Evolutionary conservation across 306 rosid species (phyloP), one percentile per base, ranked within the genome.

Genomic region (Trichosanthes truncata): DNA sequence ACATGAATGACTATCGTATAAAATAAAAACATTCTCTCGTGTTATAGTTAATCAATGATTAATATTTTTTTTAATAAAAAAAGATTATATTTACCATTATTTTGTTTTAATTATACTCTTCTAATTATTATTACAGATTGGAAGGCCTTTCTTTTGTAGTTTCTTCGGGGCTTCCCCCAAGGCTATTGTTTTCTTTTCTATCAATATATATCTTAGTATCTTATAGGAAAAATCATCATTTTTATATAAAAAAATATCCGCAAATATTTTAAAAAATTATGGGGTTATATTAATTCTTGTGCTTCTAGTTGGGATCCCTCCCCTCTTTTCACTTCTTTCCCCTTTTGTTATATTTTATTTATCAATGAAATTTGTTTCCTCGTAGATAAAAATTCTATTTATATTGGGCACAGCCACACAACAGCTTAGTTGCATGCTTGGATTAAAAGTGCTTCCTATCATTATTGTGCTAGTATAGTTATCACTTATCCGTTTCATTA

Each of bases 401-500:
- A 9, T 73, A 48, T 15, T 49, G 7, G 8, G 21, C 43, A 73
- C n/a, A n/a, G n/a, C n/a, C n/a, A n/a, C n/a, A n/a, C 6, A 14
- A 73, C 41, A 29, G 21, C 26, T 74, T 25, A 25, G 35, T 73
- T 51, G 62, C 62, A 51, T 74, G 78, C 62, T 51, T 74, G 61
- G 18, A 51, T 31, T 31, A 17, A 49, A 53, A 35, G 20, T 31
- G 12, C 51, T 35, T 53, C 80, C 9, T 40, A 21, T 77, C 5
- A 38, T 57, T 29, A 21, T 77, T 57, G 10, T 77, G 77, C 12
- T 49, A 29, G 45, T 29, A 35, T 40, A 25, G 41, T 68, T 68
- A 75, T 76, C 67, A 25, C 25, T 68, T 73, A 63, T 76, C 72
- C 78, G 62, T 41, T 69, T 72, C 56, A 57, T 68, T 53, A 73